Percentiles rank a stretch among this genome's conserved stretches.
These are phyloP conservation scores for Metschnikowia drakensbergensis DNA, from an alignment of 805 yeast genomes.

Conservation along the genomic window DNA sequence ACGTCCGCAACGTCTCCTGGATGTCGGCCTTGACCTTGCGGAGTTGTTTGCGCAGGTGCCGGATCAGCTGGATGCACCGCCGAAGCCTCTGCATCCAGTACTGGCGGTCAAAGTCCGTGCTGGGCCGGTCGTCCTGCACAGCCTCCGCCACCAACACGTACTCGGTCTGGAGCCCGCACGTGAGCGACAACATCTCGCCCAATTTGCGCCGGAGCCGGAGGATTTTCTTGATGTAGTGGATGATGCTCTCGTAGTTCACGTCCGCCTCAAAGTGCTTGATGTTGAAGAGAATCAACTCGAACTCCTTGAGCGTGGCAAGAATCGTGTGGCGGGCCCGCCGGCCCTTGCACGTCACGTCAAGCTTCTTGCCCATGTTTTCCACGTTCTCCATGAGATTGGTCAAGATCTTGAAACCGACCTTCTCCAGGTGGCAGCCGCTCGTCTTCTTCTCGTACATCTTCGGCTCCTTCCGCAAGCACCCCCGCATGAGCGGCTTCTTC, in stretches of 20 bases:
- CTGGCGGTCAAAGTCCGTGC: neutral
- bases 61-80: neutral
- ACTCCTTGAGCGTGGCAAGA: constrained; percentile 2
- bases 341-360: neutral
- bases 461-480: neutral
- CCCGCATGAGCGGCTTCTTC: neutral
- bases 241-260: constrained; percentile 3
- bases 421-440: neutral
- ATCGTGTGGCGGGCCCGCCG: neutral
- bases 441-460: neutral
- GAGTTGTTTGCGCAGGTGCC: neutral
- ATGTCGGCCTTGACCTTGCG: neutral
- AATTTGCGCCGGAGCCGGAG: constrained; percentile 1
- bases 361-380: constrained; percentile 1
- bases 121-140: neutral
- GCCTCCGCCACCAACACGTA: constrained; percentile 1
- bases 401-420: constrained; percentile 4
- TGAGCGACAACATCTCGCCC: constrained; percentile 6
- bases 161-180: constrained; percentile 6
- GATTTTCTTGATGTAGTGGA: constrained; percentile 1
- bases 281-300: constrained; percentile 3
- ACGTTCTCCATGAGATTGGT: constrained; percentile 4
- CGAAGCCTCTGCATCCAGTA: neutral
- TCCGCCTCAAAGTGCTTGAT: constrained; percentile 2
- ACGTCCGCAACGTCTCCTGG: neutral